These are phyloP conservation scores for Leccinum longicurvipes DNA, from an alignment of 768 basidiomycete genomes.

Conservation along the genomic window DNA sequence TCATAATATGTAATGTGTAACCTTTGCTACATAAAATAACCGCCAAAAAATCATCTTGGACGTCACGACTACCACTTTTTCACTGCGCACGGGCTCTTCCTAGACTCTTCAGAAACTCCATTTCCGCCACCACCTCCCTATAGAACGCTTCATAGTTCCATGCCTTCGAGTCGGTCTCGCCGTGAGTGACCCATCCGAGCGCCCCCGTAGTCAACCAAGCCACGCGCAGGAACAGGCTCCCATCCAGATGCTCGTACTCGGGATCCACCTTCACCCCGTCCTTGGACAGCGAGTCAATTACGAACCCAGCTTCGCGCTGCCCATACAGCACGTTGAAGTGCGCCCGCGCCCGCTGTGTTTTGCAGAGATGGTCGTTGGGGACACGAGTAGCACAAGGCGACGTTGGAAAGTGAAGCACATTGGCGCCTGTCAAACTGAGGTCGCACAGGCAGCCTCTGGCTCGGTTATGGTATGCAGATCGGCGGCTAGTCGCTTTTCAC, in stretches of 20 bases:
- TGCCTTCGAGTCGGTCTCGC: constrained; percentile 25
- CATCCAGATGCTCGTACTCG: too few relatives aligned
- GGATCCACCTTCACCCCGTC: constrained; percentile 33
- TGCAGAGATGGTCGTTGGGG: constrained; percentile 55
- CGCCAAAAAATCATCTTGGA: not conserved
- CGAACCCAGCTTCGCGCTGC: constrained; percentile 34
- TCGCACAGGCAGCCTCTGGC: too few relatives aligned
- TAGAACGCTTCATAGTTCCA: constrained; percentile 33
- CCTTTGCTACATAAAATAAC: not conserved
- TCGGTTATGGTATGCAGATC: too few relatives aligned
- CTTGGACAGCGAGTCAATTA: constrained; percentile 19
- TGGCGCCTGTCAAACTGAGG: too few relatives aligned
- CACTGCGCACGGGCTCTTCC: too few relatives aligned
- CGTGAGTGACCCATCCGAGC: constrained; percentile 40
- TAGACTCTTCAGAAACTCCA: constrained; percentile 21
- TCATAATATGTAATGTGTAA: too few relatives aligned
- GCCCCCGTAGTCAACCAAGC: constrained; percentile 51
- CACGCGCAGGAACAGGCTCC: constrained; percentile 56
- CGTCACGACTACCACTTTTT: constrained; percentile 1
- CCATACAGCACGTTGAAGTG: constrained; percentile 48
- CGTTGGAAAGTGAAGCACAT: too few relatives aligned
- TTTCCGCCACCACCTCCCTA: constrained; percentile 17
- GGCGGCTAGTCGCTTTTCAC: too few relatives aligned
- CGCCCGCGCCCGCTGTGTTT: constrained; percentile 48
- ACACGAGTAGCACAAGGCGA: too few relatives aligned